Conservation (phyloP, 495 filamentous ascomycete genomes). For the Lentithecium fluviatile region DNA sequence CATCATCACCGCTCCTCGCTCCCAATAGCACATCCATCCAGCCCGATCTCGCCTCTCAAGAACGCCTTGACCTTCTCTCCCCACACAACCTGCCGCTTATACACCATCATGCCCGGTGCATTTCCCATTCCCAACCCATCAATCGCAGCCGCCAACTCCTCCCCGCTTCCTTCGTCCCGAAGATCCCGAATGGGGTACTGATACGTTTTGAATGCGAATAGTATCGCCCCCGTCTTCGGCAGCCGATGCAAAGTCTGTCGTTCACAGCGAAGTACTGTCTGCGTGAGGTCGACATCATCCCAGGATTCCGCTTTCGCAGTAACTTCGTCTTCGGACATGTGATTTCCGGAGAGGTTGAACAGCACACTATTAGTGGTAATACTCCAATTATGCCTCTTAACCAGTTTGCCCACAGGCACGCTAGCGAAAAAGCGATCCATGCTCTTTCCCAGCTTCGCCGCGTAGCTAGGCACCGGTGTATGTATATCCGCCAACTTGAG, state of each 20-base stretch:
- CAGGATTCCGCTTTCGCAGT: conserved; percentile 46
- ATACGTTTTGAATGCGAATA: conserved; percentile 83
- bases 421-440: conserved; percentile 76
- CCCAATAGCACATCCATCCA: background rate
- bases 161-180: conserved; percentile 64
- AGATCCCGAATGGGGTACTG: conserved; percentile 65
- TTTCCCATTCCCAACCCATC: conserved; percentile 69
- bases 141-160: conserved; percentile 66
- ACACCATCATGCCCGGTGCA: conserved; percentile 64
- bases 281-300: conserved; percentile 52
- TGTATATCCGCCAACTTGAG: conserved; percentile 66
- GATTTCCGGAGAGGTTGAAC: conserved; percentile 56
- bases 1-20: too few relatives aligned
- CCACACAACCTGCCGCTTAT: conserved; percentile 70
- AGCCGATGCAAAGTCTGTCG: conserved; percentile 75
- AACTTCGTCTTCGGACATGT: conserved; percentile 47
- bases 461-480: conserved; percentile 53
- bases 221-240: conserved; percentile 60
- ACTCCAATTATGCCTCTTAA: conserved; percentile 64
- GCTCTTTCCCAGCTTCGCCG: conserved; percentile 65
- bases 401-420: conserved; percentile 55
- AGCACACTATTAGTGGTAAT: conserved; percentile 58
- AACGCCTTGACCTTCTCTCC: conserved; percentile 60
- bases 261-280: conserved; percentile 67
- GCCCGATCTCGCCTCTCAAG: conserved; percentile 41